Evolutionary conservation across 768 basidiomycete species (phyloP).

Genomic region (Amanita subjunquillea): DNA sequence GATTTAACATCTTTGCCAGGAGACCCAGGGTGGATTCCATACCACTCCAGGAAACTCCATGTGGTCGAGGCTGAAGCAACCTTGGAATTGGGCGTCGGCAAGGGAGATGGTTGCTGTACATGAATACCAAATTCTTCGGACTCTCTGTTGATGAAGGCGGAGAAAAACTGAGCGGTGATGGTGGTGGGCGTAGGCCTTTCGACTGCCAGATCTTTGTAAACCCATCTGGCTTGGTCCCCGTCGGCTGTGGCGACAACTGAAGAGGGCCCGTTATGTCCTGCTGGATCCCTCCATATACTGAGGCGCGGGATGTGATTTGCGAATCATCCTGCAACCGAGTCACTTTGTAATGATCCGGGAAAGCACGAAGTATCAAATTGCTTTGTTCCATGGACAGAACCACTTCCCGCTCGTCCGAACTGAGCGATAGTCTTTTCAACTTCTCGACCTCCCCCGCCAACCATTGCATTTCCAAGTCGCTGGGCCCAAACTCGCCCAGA

Average conservation of each 20-base stretch:
- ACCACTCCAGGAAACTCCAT: conserved; percentile 25
- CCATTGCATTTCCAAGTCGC: conserved; percentile 20
- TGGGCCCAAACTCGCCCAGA: conserved; percentile 16
- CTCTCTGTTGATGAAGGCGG: conserved; percentile 6
- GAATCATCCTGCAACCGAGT: background rate
- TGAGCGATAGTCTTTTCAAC: conserved; percentile 8
- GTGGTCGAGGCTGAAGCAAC: conserved; percentile 24
- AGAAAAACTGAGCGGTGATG: conserved; percentile 1
- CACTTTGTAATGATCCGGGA: conserved; percentile 2
- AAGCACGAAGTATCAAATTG: conserved; percentile 4
- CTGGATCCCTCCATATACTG: background rate
- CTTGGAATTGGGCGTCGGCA: conserved; percentile 15
- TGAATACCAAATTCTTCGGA: background rate
- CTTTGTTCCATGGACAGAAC: conserved; percentile 3
- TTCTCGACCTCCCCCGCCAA: conserved; percentile 24
- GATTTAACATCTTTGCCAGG: conserved; percentile 9
- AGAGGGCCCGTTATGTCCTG: background rate
- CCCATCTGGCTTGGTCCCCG: background rate
- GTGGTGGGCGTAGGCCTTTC: background rate
- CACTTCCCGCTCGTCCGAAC: conserved; percentile 8
- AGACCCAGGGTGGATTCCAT: conserved; percentile 24
- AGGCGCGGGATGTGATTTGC: background rate
- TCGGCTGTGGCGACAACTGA: background rate
- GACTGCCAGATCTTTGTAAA: background rate
- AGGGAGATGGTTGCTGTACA: conserved; percentile 3